Percentiles rank a stretch among this genome's conserved stretches.
Evolutionary conservation across 176 grass and related monocot genomes (phyloP).

Genomic region (Oryza rufipogon): DNA sequence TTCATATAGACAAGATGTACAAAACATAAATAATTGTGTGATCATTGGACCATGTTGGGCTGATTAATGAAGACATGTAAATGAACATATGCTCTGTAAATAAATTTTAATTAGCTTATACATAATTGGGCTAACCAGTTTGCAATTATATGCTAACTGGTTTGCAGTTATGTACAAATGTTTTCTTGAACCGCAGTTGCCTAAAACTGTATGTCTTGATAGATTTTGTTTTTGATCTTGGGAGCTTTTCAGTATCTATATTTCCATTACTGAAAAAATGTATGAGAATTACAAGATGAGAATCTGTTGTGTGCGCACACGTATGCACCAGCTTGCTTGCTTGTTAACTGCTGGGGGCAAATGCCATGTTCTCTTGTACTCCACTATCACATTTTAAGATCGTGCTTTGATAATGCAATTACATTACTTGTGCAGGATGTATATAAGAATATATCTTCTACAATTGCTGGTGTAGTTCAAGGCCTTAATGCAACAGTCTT

Average conservation of each 20-base stretch:
- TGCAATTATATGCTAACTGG: background rate
- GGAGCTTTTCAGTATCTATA: background rate
- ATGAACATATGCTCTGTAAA: background rate
- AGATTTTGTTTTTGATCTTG: background rate
- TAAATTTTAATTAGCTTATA: background rate
- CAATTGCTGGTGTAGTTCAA: slow-evolving; percentile 91
- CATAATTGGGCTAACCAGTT: background rate
- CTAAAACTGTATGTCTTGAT: background rate
- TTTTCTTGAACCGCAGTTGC: slow-evolving; percentile 16
- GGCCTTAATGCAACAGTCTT: slow-evolving; percentile 98
- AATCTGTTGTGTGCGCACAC: background rate
- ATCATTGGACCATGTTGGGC: background rate
- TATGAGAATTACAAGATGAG: slow-evolving; percentile 16
- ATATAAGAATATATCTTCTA: slow-evolving; percentile 90
- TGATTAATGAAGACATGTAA: background rate
- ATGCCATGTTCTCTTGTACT: slow-evolving; percentile 15
- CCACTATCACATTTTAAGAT: slow-evolving; percentile 12
- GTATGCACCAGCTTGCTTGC: slow-evolving; percentile 15
- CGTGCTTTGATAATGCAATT: slow-evolving; percentile 24
- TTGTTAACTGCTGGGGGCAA: slow-evolving; percentile 18
- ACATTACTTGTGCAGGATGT: slow-evolving; percentile 62
- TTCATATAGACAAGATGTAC: background rate
- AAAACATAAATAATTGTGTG: background rate
- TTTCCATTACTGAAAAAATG: background rate
- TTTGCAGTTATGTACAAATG: background rate